Evolutionary conservation across 441 rosid species (phyloP), one percentile per base, ranked within the genome.

Genomic region (Gossypium aridum): DNA sequence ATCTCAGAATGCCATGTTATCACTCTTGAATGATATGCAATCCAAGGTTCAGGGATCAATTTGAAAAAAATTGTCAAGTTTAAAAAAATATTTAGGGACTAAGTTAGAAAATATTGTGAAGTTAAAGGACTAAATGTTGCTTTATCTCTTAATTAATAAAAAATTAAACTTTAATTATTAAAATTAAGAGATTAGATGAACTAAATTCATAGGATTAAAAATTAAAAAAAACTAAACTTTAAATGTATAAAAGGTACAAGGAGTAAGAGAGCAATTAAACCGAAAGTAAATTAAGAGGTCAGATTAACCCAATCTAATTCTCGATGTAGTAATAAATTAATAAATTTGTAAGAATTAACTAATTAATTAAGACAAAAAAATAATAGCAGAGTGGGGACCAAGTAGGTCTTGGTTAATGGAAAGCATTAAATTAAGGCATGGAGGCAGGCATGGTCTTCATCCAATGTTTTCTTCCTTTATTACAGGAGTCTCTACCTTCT

Each of bases 261-360:
- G 64, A 12, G 26, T 12, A n/a, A 3, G 56, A 8, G 10, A 1
- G 56, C 25, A 0, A 16, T 3, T 17, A 64, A 31, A 31, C 37
- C 37, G 7, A 31, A 74, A 53, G 54, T 3, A 57, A 28, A 6
- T 2, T 13, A 28, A 39, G 56, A n/a, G 56, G 74, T 31, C 49
- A 75, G 70, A 6, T 71, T 75, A 75, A 79, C 59, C 56, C 70
- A 75, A 75, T 59, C 79, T 2, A n/a, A 37, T 25, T n/a, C 43
- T 55, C 19, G 25, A 10, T 8, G 19, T 19, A 63, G 60, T n/a
- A n/a, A n/a, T n/a, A n/a, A n/a, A n/a, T n/a, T 28, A 28, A 31
- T 31, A 31, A 5, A 31, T 31, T 31, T 31, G 37, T 31, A 31
- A 31, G 37, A 4, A 31, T 5, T 31, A 31, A 31, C 3, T 47